Conservation (phyloP, 768 basidiomycete genomes). For the Ephemerocybe angulata region DNA sequence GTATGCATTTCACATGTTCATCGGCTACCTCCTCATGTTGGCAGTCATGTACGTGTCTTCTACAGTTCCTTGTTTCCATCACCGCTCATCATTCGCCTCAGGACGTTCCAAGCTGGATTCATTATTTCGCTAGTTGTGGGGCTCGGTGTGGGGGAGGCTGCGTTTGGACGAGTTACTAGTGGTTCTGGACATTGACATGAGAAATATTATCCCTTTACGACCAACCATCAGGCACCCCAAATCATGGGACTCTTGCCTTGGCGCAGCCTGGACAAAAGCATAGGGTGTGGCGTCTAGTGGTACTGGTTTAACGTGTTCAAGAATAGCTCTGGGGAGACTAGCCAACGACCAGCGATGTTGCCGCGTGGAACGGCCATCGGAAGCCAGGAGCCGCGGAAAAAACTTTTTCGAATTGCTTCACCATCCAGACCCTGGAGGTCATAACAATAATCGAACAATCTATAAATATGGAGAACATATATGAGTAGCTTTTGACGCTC, state of each 20-base stretch:
- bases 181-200: conserved; percentile 17
- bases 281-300: too few relatives aligned
- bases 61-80: background rate
- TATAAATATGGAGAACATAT: too few relatives aligned
- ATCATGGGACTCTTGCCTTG: background rate
- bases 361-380: too few relatives aligned
- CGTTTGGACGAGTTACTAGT: conserved; percentile 55
- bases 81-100: conserved; percentile 26
- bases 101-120: conserved; percentile 82
- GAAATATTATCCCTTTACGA: background rate
- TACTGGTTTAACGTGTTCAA: too few relatives aligned
- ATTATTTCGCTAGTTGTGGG: conserved; percentile 71
- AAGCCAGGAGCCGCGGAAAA: too few relatives aligned
- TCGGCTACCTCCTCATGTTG: conserved; percentile 76
- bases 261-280: too few relatives aligned
- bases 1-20: conserved; percentile 56
- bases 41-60: conserved; percentile 63
- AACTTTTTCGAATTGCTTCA: too few relatives aligned
- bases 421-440: too few relatives aligned
- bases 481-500: too few relatives aligned
- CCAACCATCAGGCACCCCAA: background rate
- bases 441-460: too few relatives aligned
- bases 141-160: conserved; percentile 67
- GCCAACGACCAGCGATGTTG: too few relatives aligned
- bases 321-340: too few relatives aligned